Conservation (phyloP, 2,329 filamentous ascomycete genomes). For the Knufia fluminis region DNA sequence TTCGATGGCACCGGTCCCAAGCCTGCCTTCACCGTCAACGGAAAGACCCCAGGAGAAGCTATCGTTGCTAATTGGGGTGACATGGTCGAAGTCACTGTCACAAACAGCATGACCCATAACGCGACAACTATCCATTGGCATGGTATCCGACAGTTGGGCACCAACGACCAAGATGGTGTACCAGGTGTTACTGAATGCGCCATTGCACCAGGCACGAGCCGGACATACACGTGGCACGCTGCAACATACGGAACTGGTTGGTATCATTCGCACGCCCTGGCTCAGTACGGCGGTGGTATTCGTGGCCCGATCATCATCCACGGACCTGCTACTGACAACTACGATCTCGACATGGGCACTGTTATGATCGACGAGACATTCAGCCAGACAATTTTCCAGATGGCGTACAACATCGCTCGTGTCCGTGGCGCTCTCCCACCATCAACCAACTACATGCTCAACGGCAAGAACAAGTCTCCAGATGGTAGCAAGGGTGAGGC, state of each 20-base stretch:
- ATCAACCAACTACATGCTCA: slow-evolving; percentile 20
- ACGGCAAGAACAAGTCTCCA: slow-evolving; percentile 20
- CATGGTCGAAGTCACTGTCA: slow-evolving; percentile 44
- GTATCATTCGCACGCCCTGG: slow-evolving; percentile 54
- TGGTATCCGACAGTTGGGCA: slow-evolving; percentile 49
- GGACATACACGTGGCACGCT: slow-evolving; percentile 46
- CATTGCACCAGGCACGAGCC: slow-evolving; percentile 41
- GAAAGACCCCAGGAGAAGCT: slow-evolving; percentile 56
- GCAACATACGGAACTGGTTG: slow-evolving; percentile 43
- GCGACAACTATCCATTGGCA: slow-evolving; percentile 56
- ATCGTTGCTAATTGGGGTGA: slow-evolving; percentile 58
- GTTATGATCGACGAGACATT: slow-evolving; percentile 22
- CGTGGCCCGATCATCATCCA: slow-evolving; percentile 22
- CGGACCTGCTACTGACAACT: slow-evolving; percentile 21
- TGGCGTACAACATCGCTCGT: slow-evolving; percentile 17
- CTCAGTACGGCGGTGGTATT: slow-evolving; percentile 23
- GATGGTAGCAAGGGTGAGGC: slow-evolving; percentile 16
- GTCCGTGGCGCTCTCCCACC: slow-evolving; percentile 14
- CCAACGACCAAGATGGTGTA: slow-evolving; percentile 50
- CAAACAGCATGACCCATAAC: slow-evolving; percentile 45
- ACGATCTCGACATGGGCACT: slow-evolving; percentile 20
- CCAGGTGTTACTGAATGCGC: slow-evolving; percentile 44
- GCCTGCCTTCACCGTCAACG: slow-evolving; percentile 57
- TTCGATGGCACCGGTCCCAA: slow-evolving; percentile 27
- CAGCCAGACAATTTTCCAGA: slow-evolving; percentile 15